phyloP scores from a whole-genome alignment of 1,139 yeast genomes.

The Scheffersomyces quercinus region DNA sequence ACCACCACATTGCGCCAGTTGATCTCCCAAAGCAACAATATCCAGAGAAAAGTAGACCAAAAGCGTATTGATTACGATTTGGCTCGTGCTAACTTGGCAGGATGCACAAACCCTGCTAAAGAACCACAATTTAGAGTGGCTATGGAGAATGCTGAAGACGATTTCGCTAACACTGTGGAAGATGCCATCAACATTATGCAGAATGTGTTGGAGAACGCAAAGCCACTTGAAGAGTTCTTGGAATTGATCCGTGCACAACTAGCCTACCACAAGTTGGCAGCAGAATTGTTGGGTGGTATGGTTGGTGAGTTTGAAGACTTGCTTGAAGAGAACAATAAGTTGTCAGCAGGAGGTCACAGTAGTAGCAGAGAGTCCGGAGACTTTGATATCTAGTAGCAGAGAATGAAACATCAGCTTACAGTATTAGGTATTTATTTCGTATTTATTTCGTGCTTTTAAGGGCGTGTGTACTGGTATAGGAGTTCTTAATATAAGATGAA shows the following conservation, averaged over 20 bases:
- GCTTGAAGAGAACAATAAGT: conserved; percentile 47
- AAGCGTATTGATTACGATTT: conserved; percentile 81
- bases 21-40: conserved; percentile 65
- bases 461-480: no score
- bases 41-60: conserved; percentile 76
- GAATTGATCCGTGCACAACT: conserved; percentile 79
- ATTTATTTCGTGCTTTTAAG: no score
- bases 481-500: background rate
- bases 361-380: conserved; percentile 42
- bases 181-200: conserved; percentile 86
- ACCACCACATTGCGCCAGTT: conserved; percentile 63
- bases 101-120: conserved; percentile 69
- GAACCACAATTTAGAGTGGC: conserved; percentile 74
- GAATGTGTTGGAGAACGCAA: conserved; percentile 73
- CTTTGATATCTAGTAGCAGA: conserved; percentile 37
- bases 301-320: conserved; percentile 65
- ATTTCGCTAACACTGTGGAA: conserved; percentile 87
- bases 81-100: conserved; percentile 65
- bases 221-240: conserved; percentile 67
- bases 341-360: conserved; percentile 11
- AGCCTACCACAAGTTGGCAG: conserved; percentile 78
- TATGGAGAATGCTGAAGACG: conserved; percentile 87
- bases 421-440: no score
- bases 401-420: background rate
- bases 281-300: conserved; percentile 66